Evolutionary conservation across 306 rosid species (phyloP), one percentile per base, ranked within the genome.

Genomic region (Trifolium pratense): DNA sequence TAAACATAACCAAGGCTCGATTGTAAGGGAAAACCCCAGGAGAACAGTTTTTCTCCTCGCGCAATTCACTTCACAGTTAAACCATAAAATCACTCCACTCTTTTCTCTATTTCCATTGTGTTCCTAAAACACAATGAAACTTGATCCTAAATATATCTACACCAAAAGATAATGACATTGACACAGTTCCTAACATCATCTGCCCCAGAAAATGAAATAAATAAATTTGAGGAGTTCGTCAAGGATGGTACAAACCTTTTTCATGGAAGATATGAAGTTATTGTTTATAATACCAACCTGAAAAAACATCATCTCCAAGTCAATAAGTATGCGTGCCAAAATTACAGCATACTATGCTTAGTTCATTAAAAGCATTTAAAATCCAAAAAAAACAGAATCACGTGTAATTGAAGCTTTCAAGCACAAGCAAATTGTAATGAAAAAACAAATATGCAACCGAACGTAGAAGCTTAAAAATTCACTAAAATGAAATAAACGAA

Each of bases 201-300:
- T 6, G 7, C 15, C 20, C 10, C 37, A 31, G 23, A 68, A 80
- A 39, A 70, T 26, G 40, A 83, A 49, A 56, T 18, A 46, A 23
- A 23, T 29, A 71, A 79, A 42, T 43, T 58, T 52, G 34, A 75
- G 9, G 48, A 67, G 57, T 76, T 53, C 31, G 36, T 43, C 55
- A 53, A 7, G 45, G 63, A 68, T 46, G 36, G 56, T n/a, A 66
- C 97, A 66, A 76, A 93, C 98, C 98, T 91, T 89, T 87, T 81
- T 93, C 98, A 93, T 89, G 0, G 90, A 88, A 52, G 92, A 85
- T 85, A 93, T 74, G 77, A 93, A 91, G 9, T 85, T 69, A 78
- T 71, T 68, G 87, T 93, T 80, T 59, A 91, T 79, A 7, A 85
- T 60, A 71, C 94, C 92, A 48, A 70, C 92, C 97, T 93, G 97